Conservation (phyloP, 345 rosid species). For the Triadica sebifera region DNA sequence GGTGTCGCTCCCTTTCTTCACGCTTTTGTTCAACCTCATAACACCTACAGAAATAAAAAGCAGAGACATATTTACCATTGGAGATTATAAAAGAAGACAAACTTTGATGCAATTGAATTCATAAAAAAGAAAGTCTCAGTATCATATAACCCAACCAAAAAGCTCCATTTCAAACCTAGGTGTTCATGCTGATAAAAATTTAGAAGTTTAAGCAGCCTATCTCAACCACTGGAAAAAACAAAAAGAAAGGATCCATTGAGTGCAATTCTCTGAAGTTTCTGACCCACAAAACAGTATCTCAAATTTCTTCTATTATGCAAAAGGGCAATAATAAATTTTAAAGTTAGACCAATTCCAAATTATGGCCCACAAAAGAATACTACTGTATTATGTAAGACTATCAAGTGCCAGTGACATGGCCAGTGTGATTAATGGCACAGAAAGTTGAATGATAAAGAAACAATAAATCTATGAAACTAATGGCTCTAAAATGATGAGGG, state of each 20-base stretch:
- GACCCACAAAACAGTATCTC: not conserved
- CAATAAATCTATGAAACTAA: not conserved
- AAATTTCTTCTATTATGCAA: too few species aligned
- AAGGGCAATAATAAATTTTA: not conserved
- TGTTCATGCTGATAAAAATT: not conserved
- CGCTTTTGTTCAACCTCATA: slow-evolving; percentile 79
- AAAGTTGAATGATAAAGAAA: not conserved
- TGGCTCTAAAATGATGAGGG: not conserved
- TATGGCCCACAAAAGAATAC: not conserved
- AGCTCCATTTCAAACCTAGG: not conserved
- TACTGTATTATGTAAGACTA: not conserved
- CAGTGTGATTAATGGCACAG: not conserved
- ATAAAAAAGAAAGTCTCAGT: not conserved
- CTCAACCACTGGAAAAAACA: not conserved
- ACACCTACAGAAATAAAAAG: slow-evolving; percentile 54
- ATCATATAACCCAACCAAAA: not conserved
- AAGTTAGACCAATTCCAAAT: not conserved
- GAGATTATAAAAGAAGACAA: not conserved
- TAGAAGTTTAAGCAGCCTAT: not conserved
- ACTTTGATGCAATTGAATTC: not conserved
- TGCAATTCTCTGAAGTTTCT: not conserved
- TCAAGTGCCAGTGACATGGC: not conserved
- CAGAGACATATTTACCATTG: slow-evolving; percentile 14
- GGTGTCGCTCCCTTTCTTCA: slow-evolving; percentile 86
- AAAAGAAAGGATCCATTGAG: not conserved